These are phyloP conservation scores for Puya raimondii DNA, from an alignment of 176 grass and related monocot genomes.

Conservation along the genomic window DNA sequence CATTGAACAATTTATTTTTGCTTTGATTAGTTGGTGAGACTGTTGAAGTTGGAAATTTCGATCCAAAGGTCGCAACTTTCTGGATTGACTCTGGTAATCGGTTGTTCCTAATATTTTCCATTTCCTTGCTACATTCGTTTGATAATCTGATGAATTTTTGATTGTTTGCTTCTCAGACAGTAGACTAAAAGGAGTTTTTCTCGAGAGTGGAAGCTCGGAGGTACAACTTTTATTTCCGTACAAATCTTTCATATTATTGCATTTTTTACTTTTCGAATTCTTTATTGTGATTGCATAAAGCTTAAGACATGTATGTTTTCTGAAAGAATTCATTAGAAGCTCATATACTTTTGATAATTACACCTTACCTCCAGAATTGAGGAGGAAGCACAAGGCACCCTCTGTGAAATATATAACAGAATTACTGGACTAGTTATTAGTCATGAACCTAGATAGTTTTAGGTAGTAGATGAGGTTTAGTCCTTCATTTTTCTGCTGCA, in stretches of 20 bases:
- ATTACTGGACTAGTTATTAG: no score
- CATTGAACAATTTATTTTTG: conserved; percentile 6
- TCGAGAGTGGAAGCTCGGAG: conserved; percentile 92
- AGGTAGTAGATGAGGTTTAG: no score
- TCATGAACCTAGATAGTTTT: no score
- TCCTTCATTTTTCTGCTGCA: no score
- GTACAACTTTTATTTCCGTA: conserved; percentile 23
- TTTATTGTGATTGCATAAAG: background rate
- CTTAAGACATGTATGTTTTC: no score
- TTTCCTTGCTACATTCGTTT: background rate
- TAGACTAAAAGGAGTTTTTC: conserved; percentile 85
- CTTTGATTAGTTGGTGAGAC: conserved; percentile 69
- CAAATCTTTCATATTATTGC: background rate
- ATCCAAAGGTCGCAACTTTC: conserved; percentile 74
- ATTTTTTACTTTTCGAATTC: background rate
- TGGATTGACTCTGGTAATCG: conserved; percentile 80
- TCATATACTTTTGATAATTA: no score
- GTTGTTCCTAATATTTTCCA: conserved; percentile 17
- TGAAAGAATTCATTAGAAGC: no score
- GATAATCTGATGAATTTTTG: background rate
- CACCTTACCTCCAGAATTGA: no score
- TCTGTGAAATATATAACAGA: no score
- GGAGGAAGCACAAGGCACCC: no score
- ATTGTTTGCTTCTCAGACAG: conserved; percentile 38
- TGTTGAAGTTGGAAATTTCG: conserved; percentile 84